phyloP scores from a whole-genome alignment of 2,329 filamentous ascomycete species.

The Exophiala alcalophila region DNA sequence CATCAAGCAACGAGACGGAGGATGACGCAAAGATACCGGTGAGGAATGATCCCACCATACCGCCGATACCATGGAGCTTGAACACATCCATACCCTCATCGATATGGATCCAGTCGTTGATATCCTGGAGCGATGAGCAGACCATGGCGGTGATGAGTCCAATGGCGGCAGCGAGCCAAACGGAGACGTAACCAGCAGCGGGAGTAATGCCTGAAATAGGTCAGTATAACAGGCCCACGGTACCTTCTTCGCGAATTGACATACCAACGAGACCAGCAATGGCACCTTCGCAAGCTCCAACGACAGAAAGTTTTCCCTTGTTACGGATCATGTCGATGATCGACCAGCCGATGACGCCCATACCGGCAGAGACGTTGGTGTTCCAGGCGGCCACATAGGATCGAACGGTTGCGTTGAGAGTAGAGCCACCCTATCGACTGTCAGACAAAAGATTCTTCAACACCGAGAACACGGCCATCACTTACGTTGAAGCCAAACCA shows the following conservation, averaged over 20 bases:
- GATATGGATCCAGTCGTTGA: constrained; percentile 54
- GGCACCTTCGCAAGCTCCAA: constrained; percentile 57
- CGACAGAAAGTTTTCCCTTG: constrained; percentile 53
- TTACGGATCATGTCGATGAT: constrained; percentile 53
- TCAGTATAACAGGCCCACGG: background rate
- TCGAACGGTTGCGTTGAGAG: constrained; percentile 53
- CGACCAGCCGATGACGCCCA: constrained; percentile 55
- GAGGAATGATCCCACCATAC: constrained; percentile 56
- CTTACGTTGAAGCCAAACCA: constrained; percentile 57
- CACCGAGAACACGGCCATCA: too few species aligned
- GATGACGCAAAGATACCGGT: constrained; percentile 55
- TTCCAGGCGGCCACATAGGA: constrained; percentile 57
- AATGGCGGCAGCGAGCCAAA: constrained; percentile 54
- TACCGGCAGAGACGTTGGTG: constrained; percentile 56
- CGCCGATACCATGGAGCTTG: constrained; percentile 43
- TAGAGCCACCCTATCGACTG: constrained; percentile 54
- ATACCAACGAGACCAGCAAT: constrained; percentile 55
- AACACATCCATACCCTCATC: constrained; percentile 60
- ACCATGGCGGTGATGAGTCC: constrained; percentile 54
- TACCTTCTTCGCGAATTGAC: background rate
- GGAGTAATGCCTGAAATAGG: constrained; percentile 52
- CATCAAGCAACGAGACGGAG: constrained; percentile 46
- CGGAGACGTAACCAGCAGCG: constrained; percentile 52
- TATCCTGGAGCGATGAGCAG: constrained; percentile 49
- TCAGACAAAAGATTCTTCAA: too few species aligned